These are phyloP conservation scores for Mucor saturninus DNA, from an alignment of 371 early-diverging fungal species.

Conservation along the genomic window DNA sequence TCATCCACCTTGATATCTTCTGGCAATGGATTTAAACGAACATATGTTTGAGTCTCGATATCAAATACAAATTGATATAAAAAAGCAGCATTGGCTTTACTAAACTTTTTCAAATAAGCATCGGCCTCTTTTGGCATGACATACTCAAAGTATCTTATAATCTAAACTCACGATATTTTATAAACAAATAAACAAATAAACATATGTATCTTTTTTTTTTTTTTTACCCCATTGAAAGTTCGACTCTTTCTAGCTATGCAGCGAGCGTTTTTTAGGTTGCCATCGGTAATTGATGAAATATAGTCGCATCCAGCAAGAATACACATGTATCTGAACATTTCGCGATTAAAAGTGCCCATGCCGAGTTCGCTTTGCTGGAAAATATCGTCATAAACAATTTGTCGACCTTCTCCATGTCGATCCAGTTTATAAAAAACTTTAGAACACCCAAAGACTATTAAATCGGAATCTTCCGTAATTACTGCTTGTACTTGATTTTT, in stretches of 20 bases:
- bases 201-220: no score
- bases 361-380: background rate
- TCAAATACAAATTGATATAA: slow-evolving; percentile 84
- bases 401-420: slow-evolving; percentile 55
- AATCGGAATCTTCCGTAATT: slow-evolving; percentile 98
- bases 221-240: background rate
- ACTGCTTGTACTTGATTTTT: slow-evolving; percentile 80
- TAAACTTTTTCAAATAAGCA: slow-evolving; percentile 66
- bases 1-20: slow-evolving; percentile 18
- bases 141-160: background rate
- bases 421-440: slow-evolving; percentile 81
- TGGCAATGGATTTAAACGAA: slow-evolving; percentile 63
- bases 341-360: background rate
- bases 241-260: background rate
- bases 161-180: background rate
- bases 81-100: slow-evolving; percentile 79
- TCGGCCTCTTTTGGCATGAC: background rate
- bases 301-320: slow-evolving; percentile 98
- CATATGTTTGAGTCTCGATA: slow-evolving; percentile 45
- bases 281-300: slow-evolving; percentile 76
- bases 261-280: slow-evolving; percentile 75
- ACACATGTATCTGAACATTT: slow-evolving; percentile 61
- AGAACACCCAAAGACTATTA: slow-evolving; percentile 94
- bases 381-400: background rate
- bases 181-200: no score